These are phyloP conservation scores for Globisporangium canariense DNA, from an alignment of 352 stramenopile genomes.

Conservation along the genomic window DNA sequence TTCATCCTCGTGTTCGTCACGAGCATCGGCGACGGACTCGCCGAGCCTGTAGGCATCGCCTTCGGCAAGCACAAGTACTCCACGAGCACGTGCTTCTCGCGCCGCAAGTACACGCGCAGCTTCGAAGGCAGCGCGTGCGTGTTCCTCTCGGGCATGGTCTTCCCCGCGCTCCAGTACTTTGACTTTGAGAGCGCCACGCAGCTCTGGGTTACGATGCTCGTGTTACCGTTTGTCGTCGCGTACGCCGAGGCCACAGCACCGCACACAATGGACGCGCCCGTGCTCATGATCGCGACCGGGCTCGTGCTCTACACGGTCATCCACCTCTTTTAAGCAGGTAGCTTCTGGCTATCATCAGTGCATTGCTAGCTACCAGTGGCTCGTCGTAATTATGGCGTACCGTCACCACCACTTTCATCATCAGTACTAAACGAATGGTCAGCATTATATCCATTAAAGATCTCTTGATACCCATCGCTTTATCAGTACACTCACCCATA, in stretches of 20 bases:
- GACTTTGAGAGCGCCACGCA: constrained; percentile 72
- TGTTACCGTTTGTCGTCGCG: constrained; percentile 75
- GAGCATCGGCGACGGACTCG: constrained; percentile 48
- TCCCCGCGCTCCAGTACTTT: constrained; percentile 77
- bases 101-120: constrained; percentile 58
- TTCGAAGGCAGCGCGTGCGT: constrained; percentile 54
- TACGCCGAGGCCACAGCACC: constrained; percentile 83
- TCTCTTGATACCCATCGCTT: not conserved
- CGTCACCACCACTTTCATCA: not conserved
- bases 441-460: not conserved
- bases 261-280: constrained; percentile 85
- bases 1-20: constrained; percentile 85
- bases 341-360: not conserved
- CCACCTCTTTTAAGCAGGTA: constrained; percentile 49
- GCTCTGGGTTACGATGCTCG: constrained; percentile 74
- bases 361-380: not conserved
- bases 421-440: not conserved
- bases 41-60: constrained; percentile 52
- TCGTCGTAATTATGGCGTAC: not conserved
- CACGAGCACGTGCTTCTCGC: constrained; percentile 46
- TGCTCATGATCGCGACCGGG: constrained; percentile 80
- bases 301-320: constrained; percentile 81
- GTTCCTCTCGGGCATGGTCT: constrained; percentile 80
- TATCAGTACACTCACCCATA: not conserved
- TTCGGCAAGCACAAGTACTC: constrained; percentile 70